Evolutionary conservation across 2,329 filamentous ascomycete species (phyloP), one percentile per base, ranked within the genome.

Genomic region (Fragosphaeria purpurea): DNA sequence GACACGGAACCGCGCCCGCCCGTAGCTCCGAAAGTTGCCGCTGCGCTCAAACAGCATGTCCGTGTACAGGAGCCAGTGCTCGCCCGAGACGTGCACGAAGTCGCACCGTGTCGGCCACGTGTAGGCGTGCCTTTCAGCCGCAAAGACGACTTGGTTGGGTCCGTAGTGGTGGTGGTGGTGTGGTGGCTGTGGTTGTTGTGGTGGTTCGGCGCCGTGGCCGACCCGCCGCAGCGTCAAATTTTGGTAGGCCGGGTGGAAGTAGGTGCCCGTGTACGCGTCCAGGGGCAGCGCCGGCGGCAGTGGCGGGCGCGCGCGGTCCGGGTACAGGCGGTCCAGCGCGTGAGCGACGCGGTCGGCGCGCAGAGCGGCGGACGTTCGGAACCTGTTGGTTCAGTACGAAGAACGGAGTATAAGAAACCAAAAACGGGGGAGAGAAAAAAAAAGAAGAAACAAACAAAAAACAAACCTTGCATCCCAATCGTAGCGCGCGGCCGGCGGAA

Each of bases 231-330:
- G 44, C 2, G 60, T 64, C 48, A 67, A 47, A 54, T 63, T 65
- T 33, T 57, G 58, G 59, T 74, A 75, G 4, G 65, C 71, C 2
- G 66, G 64, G 48, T 75, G 64, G 53, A 60, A 67, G 55, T 75
- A 77, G 2, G 63, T 69, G 4, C 74, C 74, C 2, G 59, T 56
- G 53, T 69, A 68, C 38, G 58, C 57, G 12, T 57, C 52, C 4
- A 73, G 56, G 0, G 68, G 63, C 12, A 70, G 59, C 7, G 60
- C 51, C 0, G 61, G 61, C 4, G 68, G 67, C 34, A 69, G 44
- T 0, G 64, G 60, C 12, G 65, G 64, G 2, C 61, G 40, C 1
- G 69, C 65, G 4, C 63, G 62, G 6, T 63, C 45, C 0, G 71
- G 70, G 53, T 68, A 75, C 37, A 68, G 56, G 1, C 55, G 54